A percentile compares a stretch with the other conserved stretches of the same genome.
Evolutionary conservation across 2,329 filamentous ascomycete genomes (phyloP).

Genomic region (Calycina marina): DNA sequence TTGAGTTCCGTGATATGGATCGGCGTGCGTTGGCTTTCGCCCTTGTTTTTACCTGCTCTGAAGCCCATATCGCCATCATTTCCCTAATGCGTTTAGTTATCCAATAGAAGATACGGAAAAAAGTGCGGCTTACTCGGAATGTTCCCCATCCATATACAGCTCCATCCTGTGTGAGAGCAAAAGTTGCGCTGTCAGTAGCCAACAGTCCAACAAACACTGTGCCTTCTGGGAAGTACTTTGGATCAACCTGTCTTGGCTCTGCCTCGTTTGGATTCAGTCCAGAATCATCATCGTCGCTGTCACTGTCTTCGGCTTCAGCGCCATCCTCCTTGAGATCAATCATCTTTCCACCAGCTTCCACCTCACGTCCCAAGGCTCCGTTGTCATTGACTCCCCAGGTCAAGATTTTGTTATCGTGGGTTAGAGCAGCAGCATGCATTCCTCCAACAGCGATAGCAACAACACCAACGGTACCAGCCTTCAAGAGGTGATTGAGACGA

Average conservation of each 20-base stretch:
- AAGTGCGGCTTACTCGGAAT: constrained; percentile 42
- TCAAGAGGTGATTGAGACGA: constrained; percentile 48
- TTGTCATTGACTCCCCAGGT: constrained; percentile 86
- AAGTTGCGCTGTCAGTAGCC: constrained; percentile 61
- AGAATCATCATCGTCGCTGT: constrained; percentile 31
- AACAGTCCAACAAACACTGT: constrained; percentile 52
- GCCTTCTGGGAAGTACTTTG: constrained; percentile 42
- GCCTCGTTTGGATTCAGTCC: constrained; percentile 60
- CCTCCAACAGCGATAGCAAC: constrained; percentile 67
- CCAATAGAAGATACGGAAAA: neutral
- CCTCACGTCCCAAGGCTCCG: constrained; percentile 64
- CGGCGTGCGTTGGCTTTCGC: constrained; percentile 22
- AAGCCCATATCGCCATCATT: constrained; percentile 51
- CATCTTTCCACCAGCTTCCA: constrained; percentile 49
- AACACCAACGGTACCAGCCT: constrained; percentile 42
- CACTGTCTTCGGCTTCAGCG: constrained; percentile 25
- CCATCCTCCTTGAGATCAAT: constrained; percentile 40
- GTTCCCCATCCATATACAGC: constrained; percentile 74
- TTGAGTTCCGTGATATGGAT: constrained; percentile 41
- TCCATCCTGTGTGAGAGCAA: constrained; percentile 61
- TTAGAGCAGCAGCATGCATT: constrained; percentile 68
- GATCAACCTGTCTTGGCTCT: constrained; percentile 46
- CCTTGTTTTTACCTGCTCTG: constrained; percentile 11
- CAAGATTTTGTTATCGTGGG: constrained; percentile 65
- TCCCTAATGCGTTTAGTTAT: constrained; percentile 27